Evolutionary conservation across 2,329 filamentous ascomycete species (phyloP), one percentile per base, ranked within the genome.

Genomic region (Trichophyton rubrum): DNA sequence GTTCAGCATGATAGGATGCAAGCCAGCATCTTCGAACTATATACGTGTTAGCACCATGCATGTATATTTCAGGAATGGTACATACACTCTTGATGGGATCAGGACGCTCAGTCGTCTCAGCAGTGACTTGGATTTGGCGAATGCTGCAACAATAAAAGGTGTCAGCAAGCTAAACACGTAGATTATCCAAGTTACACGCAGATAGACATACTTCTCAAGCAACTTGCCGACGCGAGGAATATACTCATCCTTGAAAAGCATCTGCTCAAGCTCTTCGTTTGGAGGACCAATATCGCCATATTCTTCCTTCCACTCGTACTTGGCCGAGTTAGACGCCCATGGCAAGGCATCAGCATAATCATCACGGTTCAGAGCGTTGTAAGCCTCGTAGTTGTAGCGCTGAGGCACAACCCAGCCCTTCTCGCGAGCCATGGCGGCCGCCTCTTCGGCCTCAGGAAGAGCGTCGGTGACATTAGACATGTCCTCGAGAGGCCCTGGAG

Each of bases 241-340:
- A 76, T 73, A 72, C 53, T 81, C 77, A 4, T 76, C 74, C 0
- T 81, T 79, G 60, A 95, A 99, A 5, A 99, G 82, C 66, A 86
- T 77, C 6, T 80, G 67, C 76, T 97, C 92, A 0, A 99, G 82
- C 56, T 84, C 81, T 0, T 80, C 77, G 59, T 85, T 81, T 57
- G 77, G 78, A 0, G 90, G 90, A 5, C 87, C 92, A 59, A 99
- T 78, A 45, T 97, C 92, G 1, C 92, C 93, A 66, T 81, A 88
- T 2, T 95, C 89, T 9, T 90, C 90, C 17, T 85, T 80, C 87
- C 88, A 97, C 68, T 91, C 83, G 67, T 97, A 97, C 49, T 87
- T 79, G 0, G 70, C 75, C n/a, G 84, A 85, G 60, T 82, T 81
- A 41, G 77, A 76, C 58, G 78, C 76, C 82, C 78, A 84, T n/a